A percentile compares a stretch with the other conserved stretches of the same genome.
Evolutionary conservation across 1,284 basidiomycete species (phyloP).

Genomic region (Moesziomyces sp.): DNA sequence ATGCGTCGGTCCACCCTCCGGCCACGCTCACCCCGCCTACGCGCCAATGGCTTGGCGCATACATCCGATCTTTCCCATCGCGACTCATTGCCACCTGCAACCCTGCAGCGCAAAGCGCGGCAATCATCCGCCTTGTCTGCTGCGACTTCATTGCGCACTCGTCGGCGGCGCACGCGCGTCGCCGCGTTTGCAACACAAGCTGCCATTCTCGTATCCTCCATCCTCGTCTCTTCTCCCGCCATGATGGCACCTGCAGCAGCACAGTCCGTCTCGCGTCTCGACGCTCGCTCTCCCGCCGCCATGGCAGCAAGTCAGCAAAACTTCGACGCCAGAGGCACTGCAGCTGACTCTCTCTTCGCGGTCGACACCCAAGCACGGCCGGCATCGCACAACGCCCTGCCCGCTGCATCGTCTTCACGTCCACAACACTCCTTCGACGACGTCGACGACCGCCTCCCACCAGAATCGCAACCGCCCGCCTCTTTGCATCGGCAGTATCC

Average conservation of each 20-base stretch:
- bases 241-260: constrained; percentile 30
- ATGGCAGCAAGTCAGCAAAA: background rate
- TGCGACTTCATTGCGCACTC: background rate
- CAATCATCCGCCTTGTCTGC: background rate
- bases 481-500: constrained; percentile 20
- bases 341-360: too few relatives aligned
- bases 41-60: background rate
- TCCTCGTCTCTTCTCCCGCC: constrained; percentile 44
- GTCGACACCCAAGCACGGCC: constrained; percentile 2
- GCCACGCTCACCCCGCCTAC: constrained; percentile 5
- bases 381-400: background rate
- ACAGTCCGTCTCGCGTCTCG: background rate
- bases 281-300: background rate
- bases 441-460: constrained; percentile 23
- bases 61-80: background rate
- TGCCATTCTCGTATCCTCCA: constrained; percentile 45
- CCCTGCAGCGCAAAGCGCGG: too few relatives aligned
- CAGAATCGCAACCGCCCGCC: background rate
- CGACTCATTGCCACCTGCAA: background rate
- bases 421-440: constrained; percentile 4
- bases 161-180: constrained; percentile 10
- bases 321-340: too few relatives aligned
- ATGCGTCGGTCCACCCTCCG: constrained; percentile 26
- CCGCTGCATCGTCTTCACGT: background rate
- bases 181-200: constrained; percentile 24